phyloP scores from a whole-genome alignment of 225 moss, liverwort and hornwort genomes.

The Climacium dendroides region DNA sequence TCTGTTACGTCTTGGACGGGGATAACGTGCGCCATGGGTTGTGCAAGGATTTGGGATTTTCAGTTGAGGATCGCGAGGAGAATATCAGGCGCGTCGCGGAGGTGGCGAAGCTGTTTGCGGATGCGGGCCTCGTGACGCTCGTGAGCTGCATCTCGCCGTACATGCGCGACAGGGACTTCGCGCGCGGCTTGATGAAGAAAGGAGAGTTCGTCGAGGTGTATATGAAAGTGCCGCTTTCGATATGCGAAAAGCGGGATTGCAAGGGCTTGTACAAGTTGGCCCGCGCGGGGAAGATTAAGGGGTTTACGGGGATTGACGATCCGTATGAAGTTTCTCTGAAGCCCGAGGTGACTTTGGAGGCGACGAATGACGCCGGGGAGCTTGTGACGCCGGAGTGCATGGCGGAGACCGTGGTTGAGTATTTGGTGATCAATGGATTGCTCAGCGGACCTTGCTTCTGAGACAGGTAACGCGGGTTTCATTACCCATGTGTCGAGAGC shows the following conservation, averaged over 20 bases:
- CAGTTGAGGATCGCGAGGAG: constrained; percentile 62
- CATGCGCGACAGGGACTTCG: constrained; percentile 45
- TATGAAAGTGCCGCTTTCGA: constrained; percentile 71
- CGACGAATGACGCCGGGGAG: constrained; percentile 35
- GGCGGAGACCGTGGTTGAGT: constrained; percentile 44
- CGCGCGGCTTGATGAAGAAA: constrained; percentile 27
- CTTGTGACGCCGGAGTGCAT: constrained; percentile 45
- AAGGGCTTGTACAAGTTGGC: constrained; percentile 91
- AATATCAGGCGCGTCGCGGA: constrained; percentile 80
- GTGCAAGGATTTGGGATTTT: constrained; percentile 72
- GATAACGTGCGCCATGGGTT: constrained; percentile 83
- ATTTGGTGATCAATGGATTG: constrained; percentile 52
- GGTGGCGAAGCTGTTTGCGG: constrained; percentile 67
- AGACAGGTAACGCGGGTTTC: neutral
- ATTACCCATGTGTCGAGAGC: neutral
- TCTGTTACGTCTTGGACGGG: constrained; percentile 70
- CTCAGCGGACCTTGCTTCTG: constrained; percentile 27
- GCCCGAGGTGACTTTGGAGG: constrained; percentile 54
- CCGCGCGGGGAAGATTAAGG: constrained; percentile 58
- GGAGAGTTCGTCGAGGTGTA: constrained; percentile 83
- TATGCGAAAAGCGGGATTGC: constrained; percentile 70
- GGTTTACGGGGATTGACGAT: constrained; percentile 80
- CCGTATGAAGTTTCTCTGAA: constrained; percentile 62
- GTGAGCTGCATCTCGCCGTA: constrained; percentile 85
- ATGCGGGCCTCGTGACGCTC: constrained; percentile 65